Base-by-base conservation (phyloP, 208 protist species). In the Polymyxa betae region DNA sequence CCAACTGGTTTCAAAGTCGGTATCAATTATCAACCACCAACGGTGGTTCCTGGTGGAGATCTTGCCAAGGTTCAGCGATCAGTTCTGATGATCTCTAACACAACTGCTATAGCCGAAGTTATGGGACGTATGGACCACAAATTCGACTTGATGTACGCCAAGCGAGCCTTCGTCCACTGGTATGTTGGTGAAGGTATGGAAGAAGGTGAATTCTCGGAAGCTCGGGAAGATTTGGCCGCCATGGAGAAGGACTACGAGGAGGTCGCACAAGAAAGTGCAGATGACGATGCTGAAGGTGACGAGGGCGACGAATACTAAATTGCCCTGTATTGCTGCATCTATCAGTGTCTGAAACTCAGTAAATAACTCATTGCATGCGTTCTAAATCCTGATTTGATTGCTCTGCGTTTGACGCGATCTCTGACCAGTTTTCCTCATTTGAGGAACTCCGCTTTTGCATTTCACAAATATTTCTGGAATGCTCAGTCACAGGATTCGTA, bases 1-100 rank as follows among this genome's bases (percentile, higher is more conserved):
- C 97, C 97, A 89, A 98, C 96, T 89, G 97, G 97, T 91, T 98
- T 99, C 97, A 99, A 98, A 96, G 97, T 78, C 60, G 92, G 90
- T 64, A 94, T 95, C 91, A 94, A 94, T 91, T 93, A 94, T 77
- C 90, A 93, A 88, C 93, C 92, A 40, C 93, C 93, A 40, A 94
- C 93, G 46, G 93, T 95, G 40, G 93, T 95, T 78, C 94, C 94
- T 38, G 94, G 94, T 52, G 94, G 94, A 64, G 93, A 95, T 89
- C 88, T 95, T 5, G 93, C 94, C 43, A 95, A 95, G 92, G 94
- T 95, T 45, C 93, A 94, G 68, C 91, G 94, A 77, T 89, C 91
- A 0, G 91, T 92, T 12, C 91, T 87, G 46, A 95, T 95, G 94
- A 93, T 95, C 52, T 94, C 93, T 91, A 95, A 95, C 94, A 90